These are phyloP conservation scores for Aphanomyces euteiches DNA, from an alignment of 352 stramenopile species.

Conservation along the genomic window DNA sequence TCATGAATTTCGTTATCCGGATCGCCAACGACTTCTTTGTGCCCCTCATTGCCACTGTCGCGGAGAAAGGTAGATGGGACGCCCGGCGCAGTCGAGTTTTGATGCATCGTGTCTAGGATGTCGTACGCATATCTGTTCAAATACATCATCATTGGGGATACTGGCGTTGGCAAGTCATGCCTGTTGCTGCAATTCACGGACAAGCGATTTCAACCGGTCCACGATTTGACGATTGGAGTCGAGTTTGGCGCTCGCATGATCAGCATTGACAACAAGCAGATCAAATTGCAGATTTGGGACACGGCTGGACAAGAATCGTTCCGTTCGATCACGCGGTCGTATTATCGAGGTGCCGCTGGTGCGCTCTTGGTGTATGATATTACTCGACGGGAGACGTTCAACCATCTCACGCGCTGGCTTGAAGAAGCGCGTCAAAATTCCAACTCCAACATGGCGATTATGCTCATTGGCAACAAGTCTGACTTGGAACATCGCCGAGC, in stretches of 20 bases:
- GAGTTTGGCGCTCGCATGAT: constrained; percentile 99
- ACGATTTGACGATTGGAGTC: constrained; percentile 99
- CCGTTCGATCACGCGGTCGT: constrained; percentile 98
- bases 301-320: constrained; percentile 99
- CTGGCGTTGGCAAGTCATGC: constrained; percentile 99
- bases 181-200: constrained; percentile 99
- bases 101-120: constrained; percentile 46
- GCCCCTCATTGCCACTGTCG: constrained; percentile 5
- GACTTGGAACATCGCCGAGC: constrained; percentile 95
- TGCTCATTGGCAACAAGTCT: constrained; percentile 99
- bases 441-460: constrained; percentile 99
- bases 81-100: not conserved
- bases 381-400: constrained; percentile 98
- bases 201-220: constrained; percentile 99
- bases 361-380: constrained; percentile 99
- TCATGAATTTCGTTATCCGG: constrained; percentile 24
- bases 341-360: constrained; percentile 97
- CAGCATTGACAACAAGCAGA: constrained; percentile 97
- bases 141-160: constrained; percentile 99
- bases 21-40: constrained; percentile 25
- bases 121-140: constrained; percentile 97
- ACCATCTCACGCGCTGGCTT: constrained; percentile 97
- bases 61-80: constrained; percentile 6
- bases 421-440: constrained; percentile 98
- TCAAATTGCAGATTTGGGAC: constrained; percentile 98